These are phyloP conservation scores for Umbelopsis isabellina DNA, from an alignment of 192 early-diverging fungal species.

Conservation along the genomic window DNA sequence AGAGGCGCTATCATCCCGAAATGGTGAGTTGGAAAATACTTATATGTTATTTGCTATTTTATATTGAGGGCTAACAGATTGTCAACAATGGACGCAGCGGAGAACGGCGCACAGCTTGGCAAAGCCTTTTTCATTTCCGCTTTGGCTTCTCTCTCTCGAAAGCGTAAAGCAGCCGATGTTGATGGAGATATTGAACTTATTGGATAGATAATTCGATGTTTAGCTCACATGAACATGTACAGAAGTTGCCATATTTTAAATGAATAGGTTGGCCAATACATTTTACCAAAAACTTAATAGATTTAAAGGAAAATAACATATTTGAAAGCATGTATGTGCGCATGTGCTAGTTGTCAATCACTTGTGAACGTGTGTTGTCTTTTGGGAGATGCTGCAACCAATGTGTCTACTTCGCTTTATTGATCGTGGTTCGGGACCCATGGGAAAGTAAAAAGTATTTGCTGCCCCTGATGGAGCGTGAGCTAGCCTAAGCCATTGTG, in stretches of 20 bases:
- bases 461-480: not conserved
- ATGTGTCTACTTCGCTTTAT: too few relatives aligned
- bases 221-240: not conserved
- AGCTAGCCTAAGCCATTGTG: too few relatives aligned
- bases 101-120: not conserved
- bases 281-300: too few relatives aligned
- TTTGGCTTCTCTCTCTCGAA: not conserved
- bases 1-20: not conserved
- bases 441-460: constrained; percentile 6
- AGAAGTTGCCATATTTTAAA: too few relatives aligned
- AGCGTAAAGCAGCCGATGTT: not conserved
- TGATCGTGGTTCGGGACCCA: constrained; percentile 1
- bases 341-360: too few relatives aligned
- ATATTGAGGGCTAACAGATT: not conserved
- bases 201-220: not conserved
- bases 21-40: not conserved
- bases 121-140: constrained; percentile 7
- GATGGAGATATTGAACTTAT: constrained; percentile 5
- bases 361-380: too few relatives aligned
- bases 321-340: too few relatives aligned
- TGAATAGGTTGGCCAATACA: too few relatives aligned
- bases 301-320: too few relatives aligned
- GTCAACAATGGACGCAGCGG: not conserved
- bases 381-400: too few relatives aligned
- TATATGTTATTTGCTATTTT: not conserved